Conservation (phyloP, 2,329 filamentous ascomycete genomes). For the Venturia effusa region DNA sequence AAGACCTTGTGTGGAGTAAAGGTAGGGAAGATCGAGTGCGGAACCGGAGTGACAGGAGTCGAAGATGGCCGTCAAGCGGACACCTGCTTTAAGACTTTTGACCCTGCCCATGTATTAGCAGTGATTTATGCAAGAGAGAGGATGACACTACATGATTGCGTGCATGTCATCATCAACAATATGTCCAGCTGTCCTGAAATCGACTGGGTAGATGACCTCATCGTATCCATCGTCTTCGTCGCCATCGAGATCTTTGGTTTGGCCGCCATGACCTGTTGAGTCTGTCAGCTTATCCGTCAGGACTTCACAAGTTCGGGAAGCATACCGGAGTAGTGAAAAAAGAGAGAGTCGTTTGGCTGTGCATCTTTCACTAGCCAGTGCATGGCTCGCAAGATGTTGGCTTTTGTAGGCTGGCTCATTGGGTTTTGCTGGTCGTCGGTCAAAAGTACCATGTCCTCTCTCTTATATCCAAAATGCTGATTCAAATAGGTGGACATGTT, state of each 20-base stretch:
- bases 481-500: constrained; percentile 92
- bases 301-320: constrained; percentile 40
- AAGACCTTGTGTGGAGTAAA: constrained; percentile 70
- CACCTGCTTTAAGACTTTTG: constrained; percentile 63
- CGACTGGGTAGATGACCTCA: constrained; percentile 75
- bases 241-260: constrained; percentile 67
- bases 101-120: constrained; percentile 38
- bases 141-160: constrained; percentile 44
- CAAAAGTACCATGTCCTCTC: constrained; percentile 93
- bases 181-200: constrained; percentile 68
- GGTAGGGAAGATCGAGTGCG: constrained; percentile 65
- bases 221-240: constrained; percentile 76
- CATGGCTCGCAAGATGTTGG: constrained; percentile 91
- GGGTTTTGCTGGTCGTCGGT: constrained; percentile 96
- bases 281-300: constrained; percentile 19
- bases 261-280: constrained; percentile 57
- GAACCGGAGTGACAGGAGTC: constrained; percentile 74
- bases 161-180: constrained; percentile 81
- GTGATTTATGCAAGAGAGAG: background rate
- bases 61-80: constrained; percentile 73
- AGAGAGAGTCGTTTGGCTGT: constrained; percentile 82
- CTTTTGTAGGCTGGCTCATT: constrained; percentile 93
- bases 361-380: constrained; percentile 96
- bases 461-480: constrained; percentile 80
- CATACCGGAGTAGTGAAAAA: constrained; percentile 76